Evolutionary conservation across 306 rosid species (phyloP).

Genomic region (Lablab purpureus): DNA sequence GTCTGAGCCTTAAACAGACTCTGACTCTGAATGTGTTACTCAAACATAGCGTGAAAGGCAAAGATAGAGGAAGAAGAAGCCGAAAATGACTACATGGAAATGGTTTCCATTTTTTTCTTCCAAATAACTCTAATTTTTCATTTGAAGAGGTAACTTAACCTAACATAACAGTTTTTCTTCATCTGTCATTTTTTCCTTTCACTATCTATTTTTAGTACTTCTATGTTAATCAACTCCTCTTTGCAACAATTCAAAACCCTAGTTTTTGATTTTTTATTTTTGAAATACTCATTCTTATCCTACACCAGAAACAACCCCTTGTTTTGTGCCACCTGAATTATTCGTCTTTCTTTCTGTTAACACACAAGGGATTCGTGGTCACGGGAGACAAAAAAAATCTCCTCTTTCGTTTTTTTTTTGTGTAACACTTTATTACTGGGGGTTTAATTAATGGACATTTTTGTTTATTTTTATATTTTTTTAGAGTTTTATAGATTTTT

Average conservation of each 20-base stretch:
- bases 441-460: neutral
- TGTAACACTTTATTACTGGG: neutral
- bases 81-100: conserved; percentile 22
- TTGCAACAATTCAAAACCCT: conserved; percentile 46
- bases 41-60: neutral
- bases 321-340: conserved; percentile 16
- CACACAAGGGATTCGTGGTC: conserved; percentile 10
- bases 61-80: neutral
- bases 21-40: conserved; percentile 44
- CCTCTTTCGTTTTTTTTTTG: conserved; percentile 2
- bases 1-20: conserved; percentile 1
- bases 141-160: conserved; percentile 37
- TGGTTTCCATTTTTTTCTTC: conserved; percentile 5
- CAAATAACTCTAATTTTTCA: neutral
- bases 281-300: neutral
- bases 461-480: neutral
- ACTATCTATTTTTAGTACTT: conserved; percentile 38
- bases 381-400: neutral
- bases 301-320: neutral
- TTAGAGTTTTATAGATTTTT: conserved; percentile 26
- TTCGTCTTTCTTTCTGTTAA: neutral
- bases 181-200: neutral
- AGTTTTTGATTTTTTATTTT: neutral
- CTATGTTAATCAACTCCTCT: neutral
- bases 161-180: neutral